Conservation (phyloP, 345 rosid genomes). For the Mangifera indica region DNA sequence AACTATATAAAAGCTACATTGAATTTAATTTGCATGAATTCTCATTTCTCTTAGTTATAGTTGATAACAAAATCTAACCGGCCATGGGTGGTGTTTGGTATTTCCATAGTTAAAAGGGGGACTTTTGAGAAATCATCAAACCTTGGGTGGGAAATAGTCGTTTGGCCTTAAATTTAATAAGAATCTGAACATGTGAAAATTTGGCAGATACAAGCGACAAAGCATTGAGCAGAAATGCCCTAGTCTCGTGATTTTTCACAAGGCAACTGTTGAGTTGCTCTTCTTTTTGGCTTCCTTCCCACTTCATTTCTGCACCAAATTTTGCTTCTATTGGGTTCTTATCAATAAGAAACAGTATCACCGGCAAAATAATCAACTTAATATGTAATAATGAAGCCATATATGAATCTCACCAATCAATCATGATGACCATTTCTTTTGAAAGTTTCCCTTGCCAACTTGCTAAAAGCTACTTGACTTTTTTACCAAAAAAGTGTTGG, state of each 20-base stretch:
- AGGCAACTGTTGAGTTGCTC: constrained; percentile 1
- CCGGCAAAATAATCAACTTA: background rate
- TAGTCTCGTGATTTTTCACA: constrained; percentile 15
- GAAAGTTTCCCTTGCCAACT: background rate
- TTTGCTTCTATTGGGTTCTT: background rate
- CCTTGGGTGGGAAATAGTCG: too few species aligned
- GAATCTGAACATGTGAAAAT: constrained; percentile 18
- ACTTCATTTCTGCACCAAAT: background rate
- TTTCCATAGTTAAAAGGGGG: too few species aligned
- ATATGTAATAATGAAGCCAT: background rate
- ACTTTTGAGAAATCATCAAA: too few species aligned
- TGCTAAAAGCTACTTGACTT: background rate
- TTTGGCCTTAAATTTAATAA: background rate
- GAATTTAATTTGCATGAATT: too few species aligned
- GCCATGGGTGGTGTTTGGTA: too few species aligned
- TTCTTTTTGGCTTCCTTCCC: background rate
- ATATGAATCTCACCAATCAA: background rate
- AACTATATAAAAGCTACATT: too few species aligned
- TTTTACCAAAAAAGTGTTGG: background rate
- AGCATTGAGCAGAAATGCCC: background rate
- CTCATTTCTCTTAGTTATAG: too few species aligned
- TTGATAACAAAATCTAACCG: too few species aligned
- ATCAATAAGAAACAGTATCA: background rate
- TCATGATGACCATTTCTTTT: background rate
- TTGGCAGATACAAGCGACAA: background rate